Percentiles rank a stretch among this genome's conserved stretches.
Conservation (phyloP, 192 early-diverging fungal genomes). For the Rhizoclosmatium globosum region DNA sequence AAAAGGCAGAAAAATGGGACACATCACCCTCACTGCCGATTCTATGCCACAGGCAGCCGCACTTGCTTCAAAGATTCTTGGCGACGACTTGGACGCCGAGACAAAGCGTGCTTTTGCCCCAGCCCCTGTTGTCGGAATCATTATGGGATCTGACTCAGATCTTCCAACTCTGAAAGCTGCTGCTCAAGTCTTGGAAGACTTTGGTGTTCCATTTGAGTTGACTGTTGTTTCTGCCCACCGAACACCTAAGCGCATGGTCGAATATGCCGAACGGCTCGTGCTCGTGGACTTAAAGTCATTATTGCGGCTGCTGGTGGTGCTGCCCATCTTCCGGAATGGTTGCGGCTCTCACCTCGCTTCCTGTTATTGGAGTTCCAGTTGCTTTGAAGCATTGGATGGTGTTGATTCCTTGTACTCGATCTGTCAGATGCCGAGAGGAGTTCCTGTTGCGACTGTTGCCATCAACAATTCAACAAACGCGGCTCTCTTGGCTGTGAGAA, state of each 20-base stretch:
- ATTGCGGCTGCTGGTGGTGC: constrained; percentile 99
- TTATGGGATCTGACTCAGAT: constrained; percentile 99
- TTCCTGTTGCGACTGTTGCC: constrained; percentile 98
- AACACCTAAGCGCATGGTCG: constrained; percentile 91
- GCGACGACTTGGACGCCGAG: constrained; percentile 20
- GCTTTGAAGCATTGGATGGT: constrained; percentile 92
- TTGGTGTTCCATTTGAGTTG: constrained; percentile 95
- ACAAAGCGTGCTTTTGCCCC: constrained; percentile 18
- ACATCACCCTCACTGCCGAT: constrained; percentile 92
- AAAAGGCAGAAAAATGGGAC: constrained; percentile 96
- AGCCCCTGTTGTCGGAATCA: constrained; percentile 89
- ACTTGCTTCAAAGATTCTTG: constrained; percentile 67
- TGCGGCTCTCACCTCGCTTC: constrained; percentile 95
- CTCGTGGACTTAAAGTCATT: constrained; percentile 93
- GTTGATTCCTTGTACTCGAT: constrained; percentile 98
- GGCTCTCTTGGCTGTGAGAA: constrained; percentile 91
- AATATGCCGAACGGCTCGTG: constrained; percentile 90
- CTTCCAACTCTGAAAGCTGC: constrained; percentile 93
- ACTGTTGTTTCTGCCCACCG: constrained; percentile 98
- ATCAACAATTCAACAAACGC: constrained; percentile 99
- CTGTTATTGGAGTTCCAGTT: constrained; percentile 97
- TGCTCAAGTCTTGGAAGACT: constrained; percentile 85
- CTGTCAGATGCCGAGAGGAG: constrained; percentile 99
- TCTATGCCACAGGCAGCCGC: constrained; percentile 80
- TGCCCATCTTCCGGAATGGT: constrained; percentile 99